Evolutionary conservation across 2,329 filamentous ascomycete genomes (phyloP).

Genomic region (Plenodomus biglobosus): DNA sequence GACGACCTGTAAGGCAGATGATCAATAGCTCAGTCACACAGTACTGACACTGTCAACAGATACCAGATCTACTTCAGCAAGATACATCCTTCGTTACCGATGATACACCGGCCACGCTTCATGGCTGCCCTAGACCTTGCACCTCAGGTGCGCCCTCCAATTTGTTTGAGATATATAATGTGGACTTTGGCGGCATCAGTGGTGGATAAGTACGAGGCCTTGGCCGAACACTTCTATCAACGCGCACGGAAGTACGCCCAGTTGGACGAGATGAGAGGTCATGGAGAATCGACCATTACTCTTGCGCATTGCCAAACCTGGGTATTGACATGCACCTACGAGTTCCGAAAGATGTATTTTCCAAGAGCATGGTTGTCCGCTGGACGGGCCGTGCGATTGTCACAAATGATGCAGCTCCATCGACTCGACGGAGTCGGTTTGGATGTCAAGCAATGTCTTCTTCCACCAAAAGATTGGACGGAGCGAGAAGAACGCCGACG

Average conservation of each 20-base stretch:
- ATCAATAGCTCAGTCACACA: not conserved
- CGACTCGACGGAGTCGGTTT: conserved; percentile 78
- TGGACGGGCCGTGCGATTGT: conserved; percentile 75
- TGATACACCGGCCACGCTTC: conserved; percentile 88
- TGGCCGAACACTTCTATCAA: conserved; percentile 88
- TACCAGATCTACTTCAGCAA: conserved; percentile 90
- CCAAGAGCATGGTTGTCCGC: conserved; percentile 93
- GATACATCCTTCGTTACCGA: conserved; percentile 78
- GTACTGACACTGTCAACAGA: conserved; percentile 47
- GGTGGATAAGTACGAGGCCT: conserved; percentile 74
- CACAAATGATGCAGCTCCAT: conserved; percentile 91
- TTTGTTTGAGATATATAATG: conserved; percentile 89
- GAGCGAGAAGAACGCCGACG: conserved; percentile 87
- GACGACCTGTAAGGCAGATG: conserved; percentile 70
- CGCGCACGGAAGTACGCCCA: conserved; percentile 88
- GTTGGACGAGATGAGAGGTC: conserved; percentile 85
- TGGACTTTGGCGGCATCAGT: conserved; percentile 92
- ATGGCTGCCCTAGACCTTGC: conserved; percentile 85
- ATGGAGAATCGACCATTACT: conserved; percentile 85
- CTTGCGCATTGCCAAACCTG: conserved; percentile 86
- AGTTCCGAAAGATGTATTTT: conserved; percentile 98
- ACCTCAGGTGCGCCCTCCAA: conserved; percentile 81
- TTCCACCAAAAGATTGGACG: conserved; percentile 87
- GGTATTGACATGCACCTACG: conserved; percentile 75
- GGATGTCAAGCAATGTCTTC: conserved; percentile 90